These are phyloP conservation scores for Hansenula anomala DNA, from an alignment of 1,139 yeast species.

Conservation along the genomic window DNA sequence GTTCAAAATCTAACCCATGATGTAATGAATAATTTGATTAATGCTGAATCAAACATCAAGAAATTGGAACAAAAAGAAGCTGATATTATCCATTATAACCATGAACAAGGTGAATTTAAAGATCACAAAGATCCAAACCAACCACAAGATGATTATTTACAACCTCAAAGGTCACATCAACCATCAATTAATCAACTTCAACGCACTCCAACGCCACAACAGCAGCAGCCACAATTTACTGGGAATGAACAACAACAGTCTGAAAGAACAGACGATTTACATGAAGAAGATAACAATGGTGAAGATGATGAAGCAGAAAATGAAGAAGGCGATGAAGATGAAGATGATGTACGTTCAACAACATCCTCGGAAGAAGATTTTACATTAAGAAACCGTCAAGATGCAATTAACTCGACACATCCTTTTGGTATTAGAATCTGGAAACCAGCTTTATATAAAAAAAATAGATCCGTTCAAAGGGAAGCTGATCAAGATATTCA, in stretches of 20 bases:
- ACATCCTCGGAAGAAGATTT: constrained; percentile 72
- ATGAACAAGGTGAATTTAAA: constrained; percentile 4
- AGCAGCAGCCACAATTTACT: neutral
- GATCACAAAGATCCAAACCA: neutral
- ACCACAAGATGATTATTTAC: constrained; percentile 4
- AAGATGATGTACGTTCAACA: constrained; percentile 36
- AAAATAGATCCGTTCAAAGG: constrained; percentile 83
- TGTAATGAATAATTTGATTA: constrained; percentile 14
- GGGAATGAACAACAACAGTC: neutral
- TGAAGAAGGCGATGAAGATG: constrained; percentile 20
- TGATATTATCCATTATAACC: constrained; percentile 16
- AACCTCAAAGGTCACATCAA: constrained; percentile 4
- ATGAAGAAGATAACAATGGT: constrained; percentile 13
- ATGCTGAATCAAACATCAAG: constrained; percentile 21
- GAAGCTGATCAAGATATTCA: constrained; percentile 95
- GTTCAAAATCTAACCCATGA: constrained; percentile 9
- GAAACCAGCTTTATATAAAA: constrained; percentile 96
- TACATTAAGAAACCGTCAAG: constrained; percentile 89
- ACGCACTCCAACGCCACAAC: too few species aligned
- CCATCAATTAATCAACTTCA: too few species aligned
- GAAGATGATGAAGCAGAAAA: constrained; percentile 18
- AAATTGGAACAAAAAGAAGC: constrained; percentile 19
- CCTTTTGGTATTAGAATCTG: constrained; percentile 98
- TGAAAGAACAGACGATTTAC: constrained; percentile 4
- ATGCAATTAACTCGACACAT: constrained; percentile 93